phyloP scores from a whole-genome alignment of 768 basidiomycete genomes.

The Dioszegia hungarica region DNA sequence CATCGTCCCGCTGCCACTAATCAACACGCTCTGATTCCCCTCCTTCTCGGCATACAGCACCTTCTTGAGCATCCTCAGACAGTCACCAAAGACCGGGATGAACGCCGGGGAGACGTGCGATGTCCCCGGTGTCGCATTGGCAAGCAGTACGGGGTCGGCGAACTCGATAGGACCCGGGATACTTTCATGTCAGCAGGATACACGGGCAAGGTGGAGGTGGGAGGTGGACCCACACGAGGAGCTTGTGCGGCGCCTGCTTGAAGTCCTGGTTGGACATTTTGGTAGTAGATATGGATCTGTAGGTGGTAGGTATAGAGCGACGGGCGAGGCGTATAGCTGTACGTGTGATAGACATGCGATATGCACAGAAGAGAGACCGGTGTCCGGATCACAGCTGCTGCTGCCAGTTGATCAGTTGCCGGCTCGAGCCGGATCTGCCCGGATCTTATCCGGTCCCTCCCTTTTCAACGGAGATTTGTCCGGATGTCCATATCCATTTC shows the following conservation, averaged over 20 bases:
- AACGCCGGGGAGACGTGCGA: slow-evolving; percentile 88
- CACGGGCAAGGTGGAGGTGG: background rate
- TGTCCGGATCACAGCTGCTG: no score
- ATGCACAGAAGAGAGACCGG: background rate
- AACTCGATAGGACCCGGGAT: slow-evolving; percentile 59
- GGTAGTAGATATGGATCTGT: background rate
- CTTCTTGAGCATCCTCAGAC: slow-evolving; percentile 76
- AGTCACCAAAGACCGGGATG: slow-evolving; percentile 79
- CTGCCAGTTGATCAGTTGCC: background rate
- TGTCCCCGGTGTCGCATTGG: slow-evolving; percentile 63
- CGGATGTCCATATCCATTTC: background rate
- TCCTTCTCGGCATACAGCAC: slow-evolving; percentile 69
- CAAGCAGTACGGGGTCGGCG: slow-evolving; percentile 73
- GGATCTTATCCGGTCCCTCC: no score
- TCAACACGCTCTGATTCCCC: slow-evolving; percentile 73
- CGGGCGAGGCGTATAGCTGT: background rate
- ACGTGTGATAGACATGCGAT: background rate
- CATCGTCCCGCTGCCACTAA: slow-evolving; percentile 89
- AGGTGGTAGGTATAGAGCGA: background rate
- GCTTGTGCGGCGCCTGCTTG: slow-evolving; percentile 39
- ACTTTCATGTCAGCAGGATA: slow-evolving; percentile 7
- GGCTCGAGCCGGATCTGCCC: background rate
- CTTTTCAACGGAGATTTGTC: no score
- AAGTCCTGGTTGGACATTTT: slow-evolving; percentile 20
- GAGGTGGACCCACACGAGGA: slow-evolving; percentile 32